Conservation (phyloP, 2,329 filamentous ascomycete genomes). For the Colletotrichum lini region DNA sequence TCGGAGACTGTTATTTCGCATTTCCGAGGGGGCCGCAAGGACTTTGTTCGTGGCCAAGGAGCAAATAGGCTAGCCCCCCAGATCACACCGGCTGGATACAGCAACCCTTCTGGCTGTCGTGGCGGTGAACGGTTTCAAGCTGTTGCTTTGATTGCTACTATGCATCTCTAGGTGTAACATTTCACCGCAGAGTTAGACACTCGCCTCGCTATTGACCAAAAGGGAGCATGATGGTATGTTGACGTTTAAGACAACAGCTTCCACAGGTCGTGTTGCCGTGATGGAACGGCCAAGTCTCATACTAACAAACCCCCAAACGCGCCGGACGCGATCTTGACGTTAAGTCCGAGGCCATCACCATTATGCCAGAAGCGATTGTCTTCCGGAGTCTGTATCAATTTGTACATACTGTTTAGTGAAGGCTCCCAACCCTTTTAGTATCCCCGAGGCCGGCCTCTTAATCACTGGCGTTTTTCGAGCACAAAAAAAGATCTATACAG, state of each 20-base stretch:
- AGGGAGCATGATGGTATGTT: too few species aligned
- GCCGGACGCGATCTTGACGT: neutral
- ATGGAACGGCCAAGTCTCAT: neutral
- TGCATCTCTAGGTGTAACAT: too few species aligned
- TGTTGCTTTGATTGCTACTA: neutral
- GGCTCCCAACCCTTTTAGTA: neutral
- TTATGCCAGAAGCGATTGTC: neutral
- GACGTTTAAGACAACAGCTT: too few species aligned
- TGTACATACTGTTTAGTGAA: neutral
- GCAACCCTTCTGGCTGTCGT: neutral
- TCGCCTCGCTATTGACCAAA: too few species aligned
- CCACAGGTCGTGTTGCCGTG: neutral
- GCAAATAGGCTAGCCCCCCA: neutral
- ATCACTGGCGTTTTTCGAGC: too few species aligned
- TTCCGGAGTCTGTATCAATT: neutral
- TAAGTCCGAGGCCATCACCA: neutral
- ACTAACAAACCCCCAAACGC: too few species aligned
- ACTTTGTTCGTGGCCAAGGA: neutral
- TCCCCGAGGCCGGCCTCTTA: neutral
- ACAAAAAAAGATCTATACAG: neutral
- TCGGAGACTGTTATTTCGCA: too few species aligned
- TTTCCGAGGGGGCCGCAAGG: neutral
- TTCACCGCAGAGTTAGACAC: too few species aligned
- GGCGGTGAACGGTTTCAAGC: neutral
- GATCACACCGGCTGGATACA: neutral